Base-by-base conservation (phyloP, 225 moss, liverwort and hornwort genomes). In the Physcomitrium patens region DNA sequence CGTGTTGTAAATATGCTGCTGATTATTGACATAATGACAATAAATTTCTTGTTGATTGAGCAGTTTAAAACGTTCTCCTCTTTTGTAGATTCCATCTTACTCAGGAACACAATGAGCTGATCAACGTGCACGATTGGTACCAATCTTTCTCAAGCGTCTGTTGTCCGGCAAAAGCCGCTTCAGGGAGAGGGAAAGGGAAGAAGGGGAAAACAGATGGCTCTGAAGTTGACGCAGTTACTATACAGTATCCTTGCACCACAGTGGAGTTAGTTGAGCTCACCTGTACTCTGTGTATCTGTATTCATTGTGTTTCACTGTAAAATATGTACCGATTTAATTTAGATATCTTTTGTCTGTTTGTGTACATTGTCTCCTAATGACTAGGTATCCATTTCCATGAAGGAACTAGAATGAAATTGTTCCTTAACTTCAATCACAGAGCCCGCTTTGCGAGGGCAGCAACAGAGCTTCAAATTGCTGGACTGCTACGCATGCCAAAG, bases 61-160 rank as follows among this genome's bases (percentile, higher is more conserved):
- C 27, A 42, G 63, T 55, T 43, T 60, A 12, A 53, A 41, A 52
- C 12, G 20, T 17, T 72, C 62, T 55, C 27, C 56, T 26, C 58
- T 64, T 49, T 66, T 72, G 72, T 82, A 91, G 93, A 55, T 87
- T 83, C 60, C 85, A 80, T 43, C 71, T 99, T 22, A 84, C 90
- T 52, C 91, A 92, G 73, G 99, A 95, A 58, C 87, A 95, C 58
- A 82, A 80, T 45, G 93, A 99, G 79, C 89, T 90, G 49, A 88
- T 99, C 77, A 90, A 92, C 74, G 90, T 99, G 54, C 93, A 90
- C 23, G 89, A 84, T 80, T 99, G 99, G 99, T 95, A 89, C 67
- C 90, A 91, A 67, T 89, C 99, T 5, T 95, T 99, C 37, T 80
- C 86, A 64, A 85, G 87, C 58, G 85, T 91, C 50, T 93, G 82